Percentiles rank a stretch among this genome's conserved stretches.
Conservation (phyloP, 1,284 basidiomycete genomes). For the Gymnopus androsaceus region DNA sequence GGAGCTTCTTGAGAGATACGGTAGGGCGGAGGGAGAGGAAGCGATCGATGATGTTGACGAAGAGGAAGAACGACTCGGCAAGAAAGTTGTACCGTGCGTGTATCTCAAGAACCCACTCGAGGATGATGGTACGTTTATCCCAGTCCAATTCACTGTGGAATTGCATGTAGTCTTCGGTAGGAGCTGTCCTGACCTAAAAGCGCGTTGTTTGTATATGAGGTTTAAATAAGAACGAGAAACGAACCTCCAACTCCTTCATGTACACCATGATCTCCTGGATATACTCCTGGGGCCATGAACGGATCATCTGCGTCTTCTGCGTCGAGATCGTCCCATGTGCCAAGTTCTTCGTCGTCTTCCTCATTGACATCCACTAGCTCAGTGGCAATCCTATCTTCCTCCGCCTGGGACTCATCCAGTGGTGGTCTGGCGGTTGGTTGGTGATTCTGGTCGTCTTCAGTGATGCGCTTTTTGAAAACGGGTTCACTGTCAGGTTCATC, state of each 20-base stretch:
- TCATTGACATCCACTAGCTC: slow-evolving; percentile 30
- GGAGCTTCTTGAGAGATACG: slow-evolving; percentile 86
- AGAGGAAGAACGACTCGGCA: slow-evolving; percentile 91
- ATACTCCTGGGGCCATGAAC: slow-evolving; percentile 42
- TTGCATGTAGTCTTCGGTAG: slow-evolving; percentile 82
- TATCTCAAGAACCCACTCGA: slow-evolving; percentile 94
- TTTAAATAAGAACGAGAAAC: slow-evolving; percentile 16
- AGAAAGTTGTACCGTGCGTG: slow-evolving; percentile 88
- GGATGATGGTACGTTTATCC: slow-evolving; percentile 87
- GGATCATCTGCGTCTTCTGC: slow-evolving; percentile 45
- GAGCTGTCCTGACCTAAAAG: slow-evolving; percentile 66
- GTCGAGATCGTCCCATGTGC: slow-evolving; percentile 42
- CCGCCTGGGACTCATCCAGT: slow-evolving; percentile 1
- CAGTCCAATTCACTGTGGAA: slow-evolving; percentile 85
- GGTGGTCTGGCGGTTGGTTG: slow-evolving; percentile 32
- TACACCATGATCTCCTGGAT: slow-evolving; percentile 41
- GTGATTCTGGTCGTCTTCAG: slow-evolving; percentile 11
- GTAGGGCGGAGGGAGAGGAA: slow-evolving; percentile 86
- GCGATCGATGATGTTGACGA: slow-evolving; percentile 91
- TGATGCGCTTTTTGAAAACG: slow-evolving; percentile 17
- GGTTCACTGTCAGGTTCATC: slow-evolving; percentile 11
- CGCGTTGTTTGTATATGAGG: slow-evolving; percentile 6
- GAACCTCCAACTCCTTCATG: slow-evolving; percentile 46
- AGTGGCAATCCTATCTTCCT: slow-evolving; percentile 32
- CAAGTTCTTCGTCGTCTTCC: slow-evolving; percentile 26